These are phyloP conservation scores for Blastocystis sp. DNA, from an alignment of 352 stramenopile genomes.

Conservation along the genomic window DNA sequence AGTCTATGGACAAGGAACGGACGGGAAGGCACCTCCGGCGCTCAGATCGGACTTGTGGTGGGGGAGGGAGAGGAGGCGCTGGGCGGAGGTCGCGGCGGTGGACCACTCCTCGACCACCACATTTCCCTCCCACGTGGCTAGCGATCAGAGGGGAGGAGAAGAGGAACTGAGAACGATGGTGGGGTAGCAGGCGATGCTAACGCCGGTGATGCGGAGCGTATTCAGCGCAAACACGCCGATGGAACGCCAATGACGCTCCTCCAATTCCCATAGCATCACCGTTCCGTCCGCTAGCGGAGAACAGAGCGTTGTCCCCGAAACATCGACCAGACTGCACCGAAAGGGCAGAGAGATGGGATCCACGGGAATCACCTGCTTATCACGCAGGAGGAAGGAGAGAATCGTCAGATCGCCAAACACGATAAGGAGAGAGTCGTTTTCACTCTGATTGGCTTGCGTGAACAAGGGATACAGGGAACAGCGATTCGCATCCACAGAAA, in stretches of 20 bases:
- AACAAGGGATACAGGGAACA: not conserved
- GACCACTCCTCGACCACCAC: not conserved
- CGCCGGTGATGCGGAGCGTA: not conserved
- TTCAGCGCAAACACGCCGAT: not conserved
- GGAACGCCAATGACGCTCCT: not conserved
- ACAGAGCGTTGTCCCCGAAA: not conserved
- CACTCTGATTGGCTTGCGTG: no score
- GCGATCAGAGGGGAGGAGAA: not conserved
- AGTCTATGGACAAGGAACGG: not conserved
- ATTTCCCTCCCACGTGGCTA: conserved; percentile 33
- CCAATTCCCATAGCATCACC: not conserved
- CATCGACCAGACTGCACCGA: conserved; percentile 29
- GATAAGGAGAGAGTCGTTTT: not conserved
- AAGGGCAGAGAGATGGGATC: not conserved
- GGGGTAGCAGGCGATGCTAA: not conserved
- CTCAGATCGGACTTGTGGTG: not conserved
- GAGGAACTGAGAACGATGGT: not conserved
- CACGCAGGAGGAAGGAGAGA: not conserved
- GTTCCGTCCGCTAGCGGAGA: not conserved
- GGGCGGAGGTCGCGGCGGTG: not conserved
- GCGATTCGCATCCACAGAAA: not conserved
- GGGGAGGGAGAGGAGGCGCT: not conserved
- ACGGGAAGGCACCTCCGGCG: not conserved
- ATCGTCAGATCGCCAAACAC: not conserved
- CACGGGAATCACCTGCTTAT: not conserved